Evolutionary conservation across 2,329 filamentous ascomycete species (phyloP).

Genomic region (Rhinocladiella similis): DNA sequence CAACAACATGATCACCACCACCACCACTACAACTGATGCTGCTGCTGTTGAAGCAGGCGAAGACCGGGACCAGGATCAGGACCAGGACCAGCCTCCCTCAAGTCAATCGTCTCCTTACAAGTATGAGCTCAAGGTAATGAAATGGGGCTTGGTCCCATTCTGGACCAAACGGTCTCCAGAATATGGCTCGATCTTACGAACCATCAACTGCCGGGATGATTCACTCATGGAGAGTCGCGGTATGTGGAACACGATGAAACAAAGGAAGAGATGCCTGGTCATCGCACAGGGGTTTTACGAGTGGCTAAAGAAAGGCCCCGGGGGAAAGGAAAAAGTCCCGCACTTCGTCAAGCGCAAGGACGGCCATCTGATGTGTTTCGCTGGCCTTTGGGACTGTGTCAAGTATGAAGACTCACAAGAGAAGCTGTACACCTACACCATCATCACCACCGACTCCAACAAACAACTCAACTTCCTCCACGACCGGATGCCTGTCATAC

Average conservation of each 20-base stretch:
- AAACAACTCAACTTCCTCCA: conserved; percentile 82
- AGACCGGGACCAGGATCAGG: conserved; percentile 5
- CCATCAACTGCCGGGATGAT: conserved; percentile 94
- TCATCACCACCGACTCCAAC: conserved; percentile 89
- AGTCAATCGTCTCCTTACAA: conserved; percentile 42
- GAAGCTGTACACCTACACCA: conserved; percentile 82
- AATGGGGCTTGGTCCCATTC: conserved; percentile 91
- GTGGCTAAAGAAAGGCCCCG: conserved; percentile 77
- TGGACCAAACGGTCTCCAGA: conserved; percentile 87
- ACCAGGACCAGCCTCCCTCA: conserved; percentile 11
- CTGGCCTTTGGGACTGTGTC: conserved; percentile 88
- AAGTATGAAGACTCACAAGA: conserved; percentile 73
- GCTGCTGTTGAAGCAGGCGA: conserved; percentile 3
- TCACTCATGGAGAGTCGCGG: conserved; percentile 73
- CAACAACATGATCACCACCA: conserved; percentile 1
- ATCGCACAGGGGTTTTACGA: conserved; percentile 94
- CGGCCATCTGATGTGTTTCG: conserved; percentile 81
- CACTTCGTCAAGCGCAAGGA: conserved; percentile 83
- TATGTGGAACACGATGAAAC: conserved; percentile 93
- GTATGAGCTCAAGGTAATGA: conserved; percentile 90
- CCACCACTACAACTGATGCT: background rate
- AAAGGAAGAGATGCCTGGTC: conserved; percentile 81
- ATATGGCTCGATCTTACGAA: conserved; percentile 76
- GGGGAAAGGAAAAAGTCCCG: conserved; percentile 76
- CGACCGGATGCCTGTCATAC: conserved; percentile 91